phyloP scores from a whole-genome alignment of 2,329 filamentous ascomycete genomes.

The Diplodia sapinea region DNA sequence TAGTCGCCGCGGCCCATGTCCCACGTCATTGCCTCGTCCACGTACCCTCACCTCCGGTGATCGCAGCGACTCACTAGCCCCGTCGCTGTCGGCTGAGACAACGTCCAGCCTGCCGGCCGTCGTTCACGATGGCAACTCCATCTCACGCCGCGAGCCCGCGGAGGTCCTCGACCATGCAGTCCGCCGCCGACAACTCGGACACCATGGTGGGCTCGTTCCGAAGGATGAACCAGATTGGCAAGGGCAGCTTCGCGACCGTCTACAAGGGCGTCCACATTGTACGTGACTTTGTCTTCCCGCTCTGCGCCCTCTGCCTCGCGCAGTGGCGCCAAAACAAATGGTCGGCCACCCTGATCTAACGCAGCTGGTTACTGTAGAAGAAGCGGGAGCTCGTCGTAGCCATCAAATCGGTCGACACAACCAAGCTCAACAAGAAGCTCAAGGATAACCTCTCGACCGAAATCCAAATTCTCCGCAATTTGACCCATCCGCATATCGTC shows the following conservation, averaged over 20 bases:
- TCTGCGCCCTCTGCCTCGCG: background rate
- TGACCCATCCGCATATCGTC: conserved; percentile 96
- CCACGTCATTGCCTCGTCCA: conserved; percentile 24
- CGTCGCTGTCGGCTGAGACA: conserved; percentile 26
- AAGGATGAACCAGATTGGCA: conserved; percentile 88
- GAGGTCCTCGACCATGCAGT: conserved; percentile 25
- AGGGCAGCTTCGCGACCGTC: conserved; percentile 96
- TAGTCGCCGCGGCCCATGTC: conserved; percentile 30
- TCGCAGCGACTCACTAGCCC: conserved; percentile 21
- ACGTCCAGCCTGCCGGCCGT: conserved; percentile 20
- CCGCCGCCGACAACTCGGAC: conserved; percentile 26
- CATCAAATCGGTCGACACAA: conserved; percentile 93
- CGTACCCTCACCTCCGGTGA: conserved; percentile 31
- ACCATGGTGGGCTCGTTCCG: conserved; percentile 74
- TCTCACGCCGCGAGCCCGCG: conserved; percentile 26
- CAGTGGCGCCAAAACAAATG: background rate
- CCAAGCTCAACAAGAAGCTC: conserved; percentile 91
- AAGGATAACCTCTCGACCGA: conserved; percentile 95
- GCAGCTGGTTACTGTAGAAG: conserved; percentile 59
- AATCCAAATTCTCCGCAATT: conserved; percentile 90
- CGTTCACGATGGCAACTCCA: conserved; percentile 27
- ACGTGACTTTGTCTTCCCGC: conserved; percentile 47
- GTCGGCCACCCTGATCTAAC: conserved; percentile 29
- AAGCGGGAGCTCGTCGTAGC: conserved; percentile 85
- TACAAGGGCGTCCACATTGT: conserved; percentile 88